These are phyloP conservation scores for Chlorella ohadii DNA, from an alignment of 139 green algal species.

Conservation along the genomic window DNA sequence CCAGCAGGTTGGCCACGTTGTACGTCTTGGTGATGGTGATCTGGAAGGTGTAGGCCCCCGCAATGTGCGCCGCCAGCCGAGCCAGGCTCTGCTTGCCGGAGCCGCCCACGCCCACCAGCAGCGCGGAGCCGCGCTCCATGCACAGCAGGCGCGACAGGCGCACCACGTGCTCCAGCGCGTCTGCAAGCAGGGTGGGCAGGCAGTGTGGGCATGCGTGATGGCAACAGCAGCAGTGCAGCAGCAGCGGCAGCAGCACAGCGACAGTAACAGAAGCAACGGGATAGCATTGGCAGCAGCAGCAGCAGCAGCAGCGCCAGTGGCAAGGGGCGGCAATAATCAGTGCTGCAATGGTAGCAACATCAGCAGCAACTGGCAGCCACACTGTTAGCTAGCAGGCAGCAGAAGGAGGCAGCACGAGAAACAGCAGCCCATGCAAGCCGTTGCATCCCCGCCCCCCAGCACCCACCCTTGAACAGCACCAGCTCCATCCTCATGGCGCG, in stretches of 20 bases:
- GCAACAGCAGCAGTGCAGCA: too few species aligned
- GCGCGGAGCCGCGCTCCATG: constrained; percentile 87
- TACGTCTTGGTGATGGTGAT: constrained; percentile 89
- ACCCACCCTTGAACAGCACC: constrained; percentile 87
- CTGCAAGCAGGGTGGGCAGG: constrained; percentile 25
- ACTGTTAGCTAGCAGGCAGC: too few species aligned
- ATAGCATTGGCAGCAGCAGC: neutral
- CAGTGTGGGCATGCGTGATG: too few species aligned
- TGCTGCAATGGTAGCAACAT: neutral
- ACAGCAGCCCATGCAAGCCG: too few species aligned
- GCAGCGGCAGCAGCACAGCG: too few species aligned
- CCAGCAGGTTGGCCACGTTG: constrained; percentile 91
- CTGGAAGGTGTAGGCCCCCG: constrained; percentile 70
- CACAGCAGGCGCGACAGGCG: constrained; percentile 85
- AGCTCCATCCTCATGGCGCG: constrained; percentile 76
- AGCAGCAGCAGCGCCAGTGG: neutral
- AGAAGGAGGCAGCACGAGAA: too few species aligned
- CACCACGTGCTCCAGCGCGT: constrained; percentile 92
- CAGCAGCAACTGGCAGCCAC: neutral
- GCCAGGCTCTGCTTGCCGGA: constrained; percentile 90
- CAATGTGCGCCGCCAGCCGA: constrained; percentile 86
- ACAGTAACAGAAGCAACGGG: neutral
- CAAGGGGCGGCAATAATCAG: neutral
- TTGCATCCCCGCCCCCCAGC: too few species aligned
- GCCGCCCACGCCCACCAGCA: constrained; percentile 95